These are phyloP conservation scores for Sporothrix phasma DNA, from an alignment of 2,329 filamentous ascomycete species.

Conservation along the genomic window DNA sequence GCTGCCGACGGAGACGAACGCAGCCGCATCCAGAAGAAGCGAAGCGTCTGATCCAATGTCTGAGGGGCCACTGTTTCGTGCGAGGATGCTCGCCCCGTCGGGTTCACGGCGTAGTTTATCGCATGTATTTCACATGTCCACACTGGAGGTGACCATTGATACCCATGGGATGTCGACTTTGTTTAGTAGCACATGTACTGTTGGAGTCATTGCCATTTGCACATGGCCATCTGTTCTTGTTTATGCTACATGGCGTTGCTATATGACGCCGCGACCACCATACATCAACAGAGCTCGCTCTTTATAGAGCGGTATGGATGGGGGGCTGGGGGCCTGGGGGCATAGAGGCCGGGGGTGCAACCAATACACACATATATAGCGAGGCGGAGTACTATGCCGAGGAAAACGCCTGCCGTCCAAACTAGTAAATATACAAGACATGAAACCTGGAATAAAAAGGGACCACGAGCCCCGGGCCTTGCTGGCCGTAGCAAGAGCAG, in stretches of 20 bases:
- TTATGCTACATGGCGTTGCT: background rate
- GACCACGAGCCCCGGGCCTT: background rate
- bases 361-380: background rate
- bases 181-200: too few relatives aligned
- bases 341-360: background rate
- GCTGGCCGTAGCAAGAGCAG: background rate
- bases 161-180: background rate
- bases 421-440: background rate
- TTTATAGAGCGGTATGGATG: too few relatives aligned
- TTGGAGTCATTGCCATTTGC: too few relatives aligned
- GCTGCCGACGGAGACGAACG: slow-evolving; percentile 19
- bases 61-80: slow-evolving; percentile 15
- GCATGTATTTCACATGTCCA: too few relatives aligned
- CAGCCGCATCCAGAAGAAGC: slow-evolving; percentile 27
- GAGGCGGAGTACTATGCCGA: background rate
- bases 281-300: background rate
- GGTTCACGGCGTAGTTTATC: too few relatives aligned
- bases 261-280: too few relatives aligned
- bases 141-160: too few relatives aligned
- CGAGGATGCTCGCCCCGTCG: too few relatives aligned
- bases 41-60: slow-evolving; percentile 28
- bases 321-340: background rate
- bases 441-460: background rate
- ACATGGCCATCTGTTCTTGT: background rate
- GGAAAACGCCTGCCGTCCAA: background rate